Base-by-base conservation (phyloP, 2,329 filamentous ascomycete genomes). In the Trichoderma sp. region DNA sequence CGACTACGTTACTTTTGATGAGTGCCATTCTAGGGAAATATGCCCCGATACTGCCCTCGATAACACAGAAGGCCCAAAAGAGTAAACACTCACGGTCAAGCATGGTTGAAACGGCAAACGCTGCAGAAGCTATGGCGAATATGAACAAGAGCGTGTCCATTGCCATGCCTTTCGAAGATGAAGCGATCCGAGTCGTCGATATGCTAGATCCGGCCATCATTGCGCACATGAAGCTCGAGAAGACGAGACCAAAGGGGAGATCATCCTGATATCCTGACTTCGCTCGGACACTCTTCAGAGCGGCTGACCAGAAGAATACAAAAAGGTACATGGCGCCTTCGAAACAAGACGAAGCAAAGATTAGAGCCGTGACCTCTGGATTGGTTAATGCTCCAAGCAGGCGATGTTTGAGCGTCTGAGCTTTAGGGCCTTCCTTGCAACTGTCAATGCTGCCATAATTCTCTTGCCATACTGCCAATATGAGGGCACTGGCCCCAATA, bases 311-410 rank as follows among this genome's bases (percentile, higher is more conserved):
- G 79, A 88, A 88, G 76, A 88, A 89, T 68, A 89, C 85, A 73
- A 89, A 89, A 13, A 89, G 80, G 73, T 89, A 89, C 81, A 89
- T 86, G 33, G 85, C 83, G 24, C 86, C 86, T 77, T 90, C 88
- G 73, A 89, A 88, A 74, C 87, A 83, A 69, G 83, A 87, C 4
- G 85, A 85, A 3, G 83, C 81, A 53, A 88, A 76, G 2, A 81
- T 82, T 5, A 89, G 78, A 2, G 84, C 80, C 21, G 87, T 74
- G 63, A 89, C 83, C 3, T 83, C 70, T 35, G 59, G 62, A 40
- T 71, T 63, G 14, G 24, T 40, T 1, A 73, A 24, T 6, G 70
- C 33, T 16, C 31, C 49, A 33, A 68, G 33, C 40, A 68, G 47
- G 6, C 58, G 61, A 33, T 19, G 49, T 16, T 33, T 40, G 8